Evolutionary conservation across 2,329 filamentous ascomycete species (phyloP).

Genomic region (Ophiostoma australiae): DNA sequence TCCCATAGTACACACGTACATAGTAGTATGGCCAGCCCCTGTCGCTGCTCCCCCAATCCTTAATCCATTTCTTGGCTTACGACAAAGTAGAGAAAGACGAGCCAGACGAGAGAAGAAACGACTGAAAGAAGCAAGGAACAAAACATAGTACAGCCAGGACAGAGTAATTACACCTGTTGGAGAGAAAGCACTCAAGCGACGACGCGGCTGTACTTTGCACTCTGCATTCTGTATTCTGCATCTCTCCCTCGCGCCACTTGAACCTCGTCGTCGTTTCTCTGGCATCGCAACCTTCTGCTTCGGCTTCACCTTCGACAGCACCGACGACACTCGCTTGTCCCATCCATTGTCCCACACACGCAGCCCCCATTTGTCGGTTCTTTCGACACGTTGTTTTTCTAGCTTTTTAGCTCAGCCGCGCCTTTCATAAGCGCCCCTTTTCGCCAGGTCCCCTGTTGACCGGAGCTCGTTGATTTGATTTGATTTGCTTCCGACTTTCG

Average conservation of each 20-base stretch:
- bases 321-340: background rate
- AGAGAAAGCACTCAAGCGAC: background rate
- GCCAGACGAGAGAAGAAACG: background rate
- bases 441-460: background rate
- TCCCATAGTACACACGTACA: background rate
- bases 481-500: background rate
- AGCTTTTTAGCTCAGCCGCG: background rate
- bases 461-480: background rate
- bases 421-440: background rate
- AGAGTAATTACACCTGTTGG: background rate
- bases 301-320: background rate
- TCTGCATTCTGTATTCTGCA: background rate
- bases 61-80: conserved; percentile 11
- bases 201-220: background rate
- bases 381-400: background rate
- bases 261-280: background rate
- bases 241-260: background rate
- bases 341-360: background rate
- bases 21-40: background rate
- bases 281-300: background rate
- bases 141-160: background rate
- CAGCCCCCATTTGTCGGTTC: background rate
- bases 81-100: conserved; percentile 11
- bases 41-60: background rate
- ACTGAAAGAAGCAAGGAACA: conserved; percentile 2